Percentiles rank a stretch among this genome's conserved stretches.
phyloP scores from a whole-genome alignment of 768 basidiomycete genomes.

The Rhizopogon vesiculosus region DNA sequence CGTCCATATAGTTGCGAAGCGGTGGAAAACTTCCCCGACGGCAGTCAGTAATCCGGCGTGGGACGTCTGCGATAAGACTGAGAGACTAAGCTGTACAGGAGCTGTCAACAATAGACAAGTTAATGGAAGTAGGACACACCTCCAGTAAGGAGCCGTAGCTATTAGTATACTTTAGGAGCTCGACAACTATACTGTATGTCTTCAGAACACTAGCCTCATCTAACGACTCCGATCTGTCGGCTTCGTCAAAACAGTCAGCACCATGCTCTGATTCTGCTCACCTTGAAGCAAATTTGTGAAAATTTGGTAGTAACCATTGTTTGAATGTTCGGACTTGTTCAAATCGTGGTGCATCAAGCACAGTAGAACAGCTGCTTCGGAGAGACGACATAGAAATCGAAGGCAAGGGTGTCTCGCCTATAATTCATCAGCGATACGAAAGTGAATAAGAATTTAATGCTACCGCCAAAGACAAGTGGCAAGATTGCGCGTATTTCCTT shows the following conservation, averaged over 20 bases:
- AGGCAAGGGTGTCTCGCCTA: conserved; percentile 27
- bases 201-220: conserved; percentile 39
- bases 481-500: conserved; percentile 60
- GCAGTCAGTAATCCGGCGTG: conserved; percentile 51
- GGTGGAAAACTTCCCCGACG: conserved; percentile 68
- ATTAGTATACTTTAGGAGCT: conserved; percentile 55
- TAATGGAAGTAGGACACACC: conserved; percentile 29
- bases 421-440: conserved; percentile 3
- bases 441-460: not conserved
- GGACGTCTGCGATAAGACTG: conserved; percentile 47
- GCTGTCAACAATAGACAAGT: conserved; percentile 1
- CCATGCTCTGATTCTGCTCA: conserved; percentile 14
- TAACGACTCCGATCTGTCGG: conserved; percentile 22
- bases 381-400: conserved; percentile 36
- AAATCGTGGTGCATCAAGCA: conserved; percentile 58
- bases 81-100: conserved; percentile 44
- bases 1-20: conserved; percentile 70
- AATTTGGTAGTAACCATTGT: conserved; percentile 72
- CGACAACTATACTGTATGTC: conserved; percentile 52
- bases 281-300: conserved; percentile 51
- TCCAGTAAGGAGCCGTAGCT: conserved; percentile 70
- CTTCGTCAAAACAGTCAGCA: not conserved
- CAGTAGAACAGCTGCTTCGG: conserved; percentile 36
- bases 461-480: conserved; percentile 67
- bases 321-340: conserved; percentile 69